A percentile compares a stretch with the other conserved stretches of the same genome.
Conservation (phyloP, 768 basidiomycete genomes). For the Suillus fuscotomentosus region DNA sequence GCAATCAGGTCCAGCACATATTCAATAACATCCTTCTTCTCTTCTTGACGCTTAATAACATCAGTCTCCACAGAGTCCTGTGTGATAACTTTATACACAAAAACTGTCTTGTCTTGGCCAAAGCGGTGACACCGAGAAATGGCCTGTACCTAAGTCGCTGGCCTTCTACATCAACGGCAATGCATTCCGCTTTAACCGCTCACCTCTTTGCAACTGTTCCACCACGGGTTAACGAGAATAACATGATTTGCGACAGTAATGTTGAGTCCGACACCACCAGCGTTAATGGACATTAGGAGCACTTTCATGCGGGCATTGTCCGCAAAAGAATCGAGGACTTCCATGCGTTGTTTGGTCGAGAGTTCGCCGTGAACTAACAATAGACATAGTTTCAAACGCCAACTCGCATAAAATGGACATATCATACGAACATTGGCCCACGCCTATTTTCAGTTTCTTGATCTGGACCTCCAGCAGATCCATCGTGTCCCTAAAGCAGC, state of each 20-base stretch:
- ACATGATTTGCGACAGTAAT: slow-evolving; percentile 2
- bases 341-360: background rate
- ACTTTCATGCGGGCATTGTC: background rate
- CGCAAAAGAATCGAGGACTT: background rate
- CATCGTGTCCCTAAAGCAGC: background rate
- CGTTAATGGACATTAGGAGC: background rate
- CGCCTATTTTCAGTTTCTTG: background rate
- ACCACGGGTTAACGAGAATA: background rate
- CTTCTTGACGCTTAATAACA: background rate
- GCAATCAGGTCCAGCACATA: background rate
- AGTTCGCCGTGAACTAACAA: background rate
- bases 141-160: background rate
- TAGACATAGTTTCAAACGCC: background rate
- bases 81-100: background rate
- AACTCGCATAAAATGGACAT: background rate
- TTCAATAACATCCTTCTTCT: background rate
- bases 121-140: background rate
- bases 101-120: slow-evolving; percentile 1
- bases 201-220: background rate
- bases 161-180: background rate
- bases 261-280: slow-evolving; percentile 3
- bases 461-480: background rate
- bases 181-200: background rate
- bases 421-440: background rate
- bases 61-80: background rate